Evolutionary conservation across 2,329 filamentous ascomycete genomes (phyloP), one percentile per base, ranked within the genome.

Genomic region (Aspergillus floridensis): DNA sequence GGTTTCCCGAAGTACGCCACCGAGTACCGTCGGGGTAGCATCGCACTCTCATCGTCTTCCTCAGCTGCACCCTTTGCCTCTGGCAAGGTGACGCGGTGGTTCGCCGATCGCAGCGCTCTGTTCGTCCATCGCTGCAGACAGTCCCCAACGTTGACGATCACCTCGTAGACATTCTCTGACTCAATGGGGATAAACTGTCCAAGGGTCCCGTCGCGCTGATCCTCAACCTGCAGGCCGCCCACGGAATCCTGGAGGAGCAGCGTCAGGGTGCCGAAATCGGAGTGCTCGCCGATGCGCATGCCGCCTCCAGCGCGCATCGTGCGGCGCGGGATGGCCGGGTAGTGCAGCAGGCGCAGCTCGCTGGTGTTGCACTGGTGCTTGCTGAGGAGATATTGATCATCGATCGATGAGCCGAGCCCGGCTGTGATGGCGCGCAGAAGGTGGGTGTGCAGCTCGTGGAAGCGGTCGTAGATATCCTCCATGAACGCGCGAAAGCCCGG

Each of bases 281-380:
- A 81, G 65, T 85, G 82, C 11, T 79, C 76, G 0, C 80, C 77
- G 49, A 83, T 82, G 6, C 82, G 72, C 3, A 79, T 78, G n/a
- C 41, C 32, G 21, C 2, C n/a, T 16, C 26, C 32, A 16, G 6
- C n/a, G 22, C 26, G 38, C 50, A 29, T 31, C 31, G 50, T 53
- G 26, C 21, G 31, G 19, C 52, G 16, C 7, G 77, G 71, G 5
- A 82, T 74, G 1, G 78, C 72, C 0, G 82, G 82, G 62, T 85
- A 88, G 67, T 88, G 85, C 7, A 87, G 74, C 22, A 88, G 71
- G 1, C 86, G 79, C 24, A 87, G 75, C 60, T 86, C 84, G 63
- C 85, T 85, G 1, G 80, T 80, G 57, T 76, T 78, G 70, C 86
- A 84, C 29, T 80, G 74, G 14, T 70, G 65, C 3, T 77, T 62